Evolutionary conservation across 352 stramenopile species (phyloP).

Genomic region (Phytophthora cajani): DNA sequence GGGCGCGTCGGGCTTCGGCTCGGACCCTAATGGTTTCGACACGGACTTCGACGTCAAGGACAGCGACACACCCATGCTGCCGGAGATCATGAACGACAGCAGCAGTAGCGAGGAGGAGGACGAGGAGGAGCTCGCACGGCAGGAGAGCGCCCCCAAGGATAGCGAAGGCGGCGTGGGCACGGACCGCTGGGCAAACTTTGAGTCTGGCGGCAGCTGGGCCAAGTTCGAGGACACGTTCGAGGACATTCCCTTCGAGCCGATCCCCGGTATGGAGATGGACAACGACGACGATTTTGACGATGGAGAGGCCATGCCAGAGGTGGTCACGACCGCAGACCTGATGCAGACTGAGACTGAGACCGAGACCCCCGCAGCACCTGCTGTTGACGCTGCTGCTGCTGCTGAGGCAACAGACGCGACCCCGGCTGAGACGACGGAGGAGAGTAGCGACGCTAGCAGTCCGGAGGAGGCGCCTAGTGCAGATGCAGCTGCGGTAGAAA

Average conservation of each 20-base stretch:
- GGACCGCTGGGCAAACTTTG: conserved; percentile 73
- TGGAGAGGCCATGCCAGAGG: conserved; percentile 30
- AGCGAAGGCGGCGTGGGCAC: conserved; percentile 11
- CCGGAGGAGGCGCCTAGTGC: conserved; percentile 32
- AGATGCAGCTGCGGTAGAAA: conserved; percentile 40
- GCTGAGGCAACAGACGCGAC: conserved; percentile 6
- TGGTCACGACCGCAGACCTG: conserved; percentile 35
- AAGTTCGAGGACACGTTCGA: conserved; percentile 77
- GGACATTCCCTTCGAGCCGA: conserved; percentile 61
- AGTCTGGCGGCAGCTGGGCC: conserved; percentile 67
- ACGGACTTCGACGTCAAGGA: conserved; percentile 79
- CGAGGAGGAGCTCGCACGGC: conserved; percentile 58
- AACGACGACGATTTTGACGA: conserved; percentile 50
- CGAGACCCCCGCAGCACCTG: neutral
- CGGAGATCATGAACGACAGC: conserved; percentile 88
- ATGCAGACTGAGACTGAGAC: neutral
- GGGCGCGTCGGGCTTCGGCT: conserved; percentile 68
- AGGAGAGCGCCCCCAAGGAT: conserved; percentile 33
- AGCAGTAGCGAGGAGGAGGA: conserved; percentile 90
- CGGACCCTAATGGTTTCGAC: conserved; percentile 64
- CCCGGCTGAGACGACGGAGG: conserved; percentile 14
- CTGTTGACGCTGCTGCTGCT: conserved; percentile 5
- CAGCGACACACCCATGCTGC: conserved; percentile 76
- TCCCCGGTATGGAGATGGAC: conserved; percentile 48
- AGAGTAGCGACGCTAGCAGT: conserved; percentile 34